Base-by-base conservation (phyloP, 768 basidiomycete genomes). In the Galerina sulciceps region DNA sequence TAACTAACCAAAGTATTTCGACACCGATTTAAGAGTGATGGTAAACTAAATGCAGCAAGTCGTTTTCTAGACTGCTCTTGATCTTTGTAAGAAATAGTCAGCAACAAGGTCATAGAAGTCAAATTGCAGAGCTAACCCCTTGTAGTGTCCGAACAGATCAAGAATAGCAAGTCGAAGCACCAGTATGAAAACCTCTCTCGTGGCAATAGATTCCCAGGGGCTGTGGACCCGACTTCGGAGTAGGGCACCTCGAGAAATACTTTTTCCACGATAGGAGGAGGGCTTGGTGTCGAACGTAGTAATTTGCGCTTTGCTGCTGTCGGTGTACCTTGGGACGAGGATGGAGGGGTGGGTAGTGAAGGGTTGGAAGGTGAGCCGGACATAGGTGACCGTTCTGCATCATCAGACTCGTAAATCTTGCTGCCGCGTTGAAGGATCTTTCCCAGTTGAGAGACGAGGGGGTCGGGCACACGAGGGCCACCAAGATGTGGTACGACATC, bases 101-200 rank as follows among this genome's bases (percentile, higher is more conserved):
- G 18, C 10, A 55, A 22, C 34, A 10, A 22, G n/a, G 26, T 40
- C 26, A 49, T 13, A 36, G 14, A 18, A 15, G 35, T 0, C 52
- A 31, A 45, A 1, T 10, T 44, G 10, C n/a, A 36, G 45, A 5
- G 58, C 76, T 26, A 58, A 88, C 91, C 89, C 73, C 78, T 80
- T 1, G 83, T 85, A 0, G 78, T 76, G 64, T 87, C 75, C 0
- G 91, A 90, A 65, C 91, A 95, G 31, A 95, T 79, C 62, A 90
- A 69, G 71, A 96, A 95, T 35, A 96, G 70, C 10, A 95, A 75
- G 66, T 96, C 94, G 55, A 96, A 89, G 68, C 91, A 94, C 94
- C 94, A 96, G 75, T 93, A 95, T 6, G 91, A 88, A 69, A 96
- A 96, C 8, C 93, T 81, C 70, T 96, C 94, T 38, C 94, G 77